Base-by-base conservation (phyloP, 2,329 filamentous ascomycete genomes). In the Albifimbria verrucaria region DNA sequence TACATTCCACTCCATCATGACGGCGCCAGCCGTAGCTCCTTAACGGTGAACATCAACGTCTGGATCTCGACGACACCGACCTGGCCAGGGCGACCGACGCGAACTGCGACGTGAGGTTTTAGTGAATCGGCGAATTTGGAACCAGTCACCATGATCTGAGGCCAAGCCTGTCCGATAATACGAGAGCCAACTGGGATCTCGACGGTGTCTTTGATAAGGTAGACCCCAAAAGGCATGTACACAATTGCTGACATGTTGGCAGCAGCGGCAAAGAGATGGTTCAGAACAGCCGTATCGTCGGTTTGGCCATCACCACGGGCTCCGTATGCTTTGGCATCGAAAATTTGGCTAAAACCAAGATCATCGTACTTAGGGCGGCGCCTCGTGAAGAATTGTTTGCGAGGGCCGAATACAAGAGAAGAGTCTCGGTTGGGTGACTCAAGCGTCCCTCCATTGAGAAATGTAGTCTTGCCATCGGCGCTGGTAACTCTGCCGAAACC, bases 241-340 rank as follows among this genome's bases (percentile, higher is more conserved):
- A 76, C 69, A 51, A 80, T 44, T 4, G 51, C 26, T 45, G 51
- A 46, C 17, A 67, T 56, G 62, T 72, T 51, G 3, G 64, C 61
- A 3, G 65, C 63, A 9, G 57, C 53, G 24, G 54, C 46, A 54
- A 75, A 68, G 25, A 71, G 52, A 7, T 51, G 20, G 25, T 66
- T 67, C 9, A 73, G 53, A 2, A 59, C 62, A 11, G 47, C 55
- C 0, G 66, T 67, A 62, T 92, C 88, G 57, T 93, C 89, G 0
- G 86, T 84, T 0, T 69, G 65, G 23, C 87, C 89, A 58, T 93
- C 87, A 60, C 88, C 88, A 65, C 79, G 82, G 46, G 87, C 76
- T 72, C 21, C 80, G 66, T 15, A 79, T 0, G 10, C 41, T 24
- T 57, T 59, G 0, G 45, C 52, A 54, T 57, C 51, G 25, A 50